Percentiles rank a stretch among this genome's conserved stretches.
Evolutionary conservation across 78 protist species (phyloP).

Genomic region (Dictyostelium brefeldianum): DNA sequence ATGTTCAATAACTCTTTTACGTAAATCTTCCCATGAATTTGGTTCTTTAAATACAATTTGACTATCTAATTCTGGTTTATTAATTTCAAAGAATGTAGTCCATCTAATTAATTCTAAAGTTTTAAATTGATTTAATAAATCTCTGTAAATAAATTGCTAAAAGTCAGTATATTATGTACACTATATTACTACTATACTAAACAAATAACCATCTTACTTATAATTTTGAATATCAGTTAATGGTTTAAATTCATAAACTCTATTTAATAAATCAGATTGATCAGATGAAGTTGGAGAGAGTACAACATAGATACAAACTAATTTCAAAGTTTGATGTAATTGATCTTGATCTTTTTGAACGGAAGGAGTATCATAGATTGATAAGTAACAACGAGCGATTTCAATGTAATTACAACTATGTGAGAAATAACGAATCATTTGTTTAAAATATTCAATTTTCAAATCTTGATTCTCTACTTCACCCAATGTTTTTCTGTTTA

Average conservation of each 20-base stretch:
- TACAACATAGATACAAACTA: conserved; percentile 69
- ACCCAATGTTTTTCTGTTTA: conserved; percentile 70
- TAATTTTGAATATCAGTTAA: conserved; percentile 74
- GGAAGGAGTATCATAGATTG: conserved; percentile 85
- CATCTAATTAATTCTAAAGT: conserved; percentile 80
- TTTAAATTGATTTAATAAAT: conserved; percentile 33
- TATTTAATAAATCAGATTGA: conserved; percentile 82
- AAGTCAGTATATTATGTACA: no score
- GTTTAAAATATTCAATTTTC: conserved; percentile 73
- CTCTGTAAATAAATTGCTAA: no score
- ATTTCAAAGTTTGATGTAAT: conserved; percentile 51
- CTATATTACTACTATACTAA: no score
- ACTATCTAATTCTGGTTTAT: conserved; percentile 29
- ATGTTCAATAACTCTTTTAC: conserved; percentile 86
- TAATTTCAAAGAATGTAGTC: conserved; percentile 52
- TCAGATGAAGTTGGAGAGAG: conserved; percentile 82
- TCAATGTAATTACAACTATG: conserved; percentile 78
- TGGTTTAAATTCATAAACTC: conserved; percentile 59
- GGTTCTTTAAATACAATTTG: conserved; percentile 26
- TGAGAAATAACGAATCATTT: conserved; percentile 77
- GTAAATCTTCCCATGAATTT: conserved; percentile 65
- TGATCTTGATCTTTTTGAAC: conserved; percentile 65
- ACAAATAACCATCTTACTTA: no score
- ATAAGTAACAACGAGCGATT: conserved; percentile 82
- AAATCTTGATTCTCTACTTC: conserved; percentile 75